phyloP scores from a whole-genome alignment of 2,329 filamentous ascomycete genomes.

The Ophiocordyceps camponoti-leonardi region DNA sequence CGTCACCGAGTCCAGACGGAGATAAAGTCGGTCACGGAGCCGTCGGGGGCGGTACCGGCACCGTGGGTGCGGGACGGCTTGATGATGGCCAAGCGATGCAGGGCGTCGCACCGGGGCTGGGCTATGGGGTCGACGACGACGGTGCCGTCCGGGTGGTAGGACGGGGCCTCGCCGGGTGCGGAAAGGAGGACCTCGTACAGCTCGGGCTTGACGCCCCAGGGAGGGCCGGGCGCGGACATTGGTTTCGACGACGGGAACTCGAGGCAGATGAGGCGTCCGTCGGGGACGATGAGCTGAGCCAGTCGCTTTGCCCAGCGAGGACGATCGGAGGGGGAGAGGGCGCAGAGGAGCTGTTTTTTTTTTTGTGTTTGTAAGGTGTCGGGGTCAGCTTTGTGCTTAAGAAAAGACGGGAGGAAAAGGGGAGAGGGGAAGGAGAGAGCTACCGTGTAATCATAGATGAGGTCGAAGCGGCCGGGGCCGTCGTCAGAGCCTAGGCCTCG shows the following conservation, averaged over 20 bases:
- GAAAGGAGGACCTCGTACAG: slow-evolving; percentile 57
- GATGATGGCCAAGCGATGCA: slow-evolving; percentile 29
- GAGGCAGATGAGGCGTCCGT: slow-evolving; percentile 42
- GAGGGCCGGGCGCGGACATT: slow-evolving; percentile 48
- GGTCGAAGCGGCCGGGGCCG: slow-evolving; percentile 39
- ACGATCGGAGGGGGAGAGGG: slow-evolving; percentile 35
- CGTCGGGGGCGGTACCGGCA: slow-evolving; percentile 25
- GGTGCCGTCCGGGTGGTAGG: slow-evolving; percentile 32
- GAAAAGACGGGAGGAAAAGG: background rate
- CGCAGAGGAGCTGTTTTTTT: slow-evolving; percentile 39
- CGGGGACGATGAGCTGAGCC: slow-evolving; percentile 27
- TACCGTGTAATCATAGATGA: slow-evolving; percentile 49
- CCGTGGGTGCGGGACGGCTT: slow-evolving; percentile 32
- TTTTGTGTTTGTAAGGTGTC: no score
- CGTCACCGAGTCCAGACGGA: slow-evolving; percentile 31
- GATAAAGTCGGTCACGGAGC: slow-evolving; percentile 32
- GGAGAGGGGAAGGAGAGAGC: slow-evolving; percentile 8
- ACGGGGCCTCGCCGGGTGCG: slow-evolving; percentile 48
- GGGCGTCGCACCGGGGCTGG: slow-evolving; percentile 16
- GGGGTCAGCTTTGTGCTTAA: no score
- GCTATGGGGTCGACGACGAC: slow-evolving; percentile 22
- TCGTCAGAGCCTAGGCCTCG: slow-evolving; percentile 17
- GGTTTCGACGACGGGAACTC: slow-evolving; percentile 66
- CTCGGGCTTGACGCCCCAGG: slow-evolving; percentile 50
- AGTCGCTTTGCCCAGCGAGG: slow-evolving; percentile 36